Evolutionary conservation across 108 stramenopile genomes (phyloP), one percentile per base, ranked within the genome.

Genomic region (Cyclotella baltica): DNA sequence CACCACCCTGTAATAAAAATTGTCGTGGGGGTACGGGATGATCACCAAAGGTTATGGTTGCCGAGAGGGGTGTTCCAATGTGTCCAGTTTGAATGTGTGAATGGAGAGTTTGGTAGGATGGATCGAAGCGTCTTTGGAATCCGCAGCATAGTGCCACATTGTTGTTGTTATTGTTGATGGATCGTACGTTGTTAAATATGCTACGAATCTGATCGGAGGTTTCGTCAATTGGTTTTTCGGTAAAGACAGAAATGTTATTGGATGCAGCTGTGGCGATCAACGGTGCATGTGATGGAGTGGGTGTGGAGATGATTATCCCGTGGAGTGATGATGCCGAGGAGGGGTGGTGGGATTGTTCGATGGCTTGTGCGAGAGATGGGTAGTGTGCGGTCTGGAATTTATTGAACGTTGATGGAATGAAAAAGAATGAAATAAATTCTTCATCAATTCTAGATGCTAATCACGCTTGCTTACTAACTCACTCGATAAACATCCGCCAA

Each of bases 161-260:
- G 33, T 71, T 16, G 30, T 59, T n/a, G n/a, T n/a, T n/a, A n/a
- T n/a, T n/a, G n/a, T n/a, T n/a, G n/a, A n/a, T n/a, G n/a, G n/a
- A n/a, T 3, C 66, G 37, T 27, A 72, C 73, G 4, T 79, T 48
- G 20, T 80, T 64, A 66, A 85, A 90, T 3, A 89, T 62, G 6
- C 38, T 23, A 18, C 63, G 62, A 34, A 89, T 88, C 23, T 82
- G 73, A 0, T 61, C 30, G 16, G 87, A 85, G 11, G 81, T 77
- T 68, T 89, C 87, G n/a, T 80, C 92, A 0, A 93, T 86, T 22
- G 92, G 92, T 53, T 93, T 93, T 71, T 93, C 92, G 15, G 74
- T 68, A 68, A 90, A 90, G 35, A 88, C 67, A 53, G 59, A 66
- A 1, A 87, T 29, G 3, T 75, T 78, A 52, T 75, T 18, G 19